Conservation (phyloP, 441 rosid genomes). For the Breynia disticha region DNA sequence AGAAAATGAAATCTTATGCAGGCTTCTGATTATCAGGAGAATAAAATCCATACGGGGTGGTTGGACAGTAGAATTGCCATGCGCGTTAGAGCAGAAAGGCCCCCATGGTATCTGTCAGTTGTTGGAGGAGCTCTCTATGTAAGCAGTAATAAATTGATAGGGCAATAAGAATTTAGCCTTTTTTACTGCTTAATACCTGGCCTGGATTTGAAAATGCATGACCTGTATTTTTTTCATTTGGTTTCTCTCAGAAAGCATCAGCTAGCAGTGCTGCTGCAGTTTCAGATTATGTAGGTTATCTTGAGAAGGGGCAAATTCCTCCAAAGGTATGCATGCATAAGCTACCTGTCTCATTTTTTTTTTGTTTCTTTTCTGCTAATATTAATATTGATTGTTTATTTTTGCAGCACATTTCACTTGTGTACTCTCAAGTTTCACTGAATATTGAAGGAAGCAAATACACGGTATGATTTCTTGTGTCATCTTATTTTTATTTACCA, state of each 20-base stretch:
- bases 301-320: slow-evolving; percentile 99
- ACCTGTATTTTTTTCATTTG: slow-evolving; percentile 13
- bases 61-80: slow-evolving; percentile 99
- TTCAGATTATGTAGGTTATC: slow-evolving; percentile 96
- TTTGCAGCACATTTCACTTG: slow-evolving; percentile 92
- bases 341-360: not conserved
- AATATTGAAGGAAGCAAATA: slow-evolving; percentile 99
- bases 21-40: slow-evolving; percentile 97
- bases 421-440: slow-evolving; percentile 93
- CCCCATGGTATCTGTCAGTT: slow-evolving; percentile 99
- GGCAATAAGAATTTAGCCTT: slow-evolving; percentile 1
- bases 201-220: not conserved
- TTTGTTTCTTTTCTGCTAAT: slow-evolving; percentile 10
- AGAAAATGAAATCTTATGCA: slow-evolving; percentile 25
- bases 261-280: slow-evolving; percentile 95
- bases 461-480: slow-evolving; percentile 42
- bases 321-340: slow-evolving; percentile 64
- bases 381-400: slow-evolving; percentile 18
- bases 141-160: slow-evolving; percentile 24
- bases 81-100: slow-evolving; percentile 99
- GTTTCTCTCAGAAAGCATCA: slow-evolving; percentile 77
- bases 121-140: slow-evolving; percentile 98
- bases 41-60: slow-evolving; percentile 99
- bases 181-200: not conserved
- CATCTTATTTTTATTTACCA: slow-evolving; percentile 5